Conservation (phyloP, 1,284 basidiomycete genomes). For the Hemileia vastatrix region DNA sequence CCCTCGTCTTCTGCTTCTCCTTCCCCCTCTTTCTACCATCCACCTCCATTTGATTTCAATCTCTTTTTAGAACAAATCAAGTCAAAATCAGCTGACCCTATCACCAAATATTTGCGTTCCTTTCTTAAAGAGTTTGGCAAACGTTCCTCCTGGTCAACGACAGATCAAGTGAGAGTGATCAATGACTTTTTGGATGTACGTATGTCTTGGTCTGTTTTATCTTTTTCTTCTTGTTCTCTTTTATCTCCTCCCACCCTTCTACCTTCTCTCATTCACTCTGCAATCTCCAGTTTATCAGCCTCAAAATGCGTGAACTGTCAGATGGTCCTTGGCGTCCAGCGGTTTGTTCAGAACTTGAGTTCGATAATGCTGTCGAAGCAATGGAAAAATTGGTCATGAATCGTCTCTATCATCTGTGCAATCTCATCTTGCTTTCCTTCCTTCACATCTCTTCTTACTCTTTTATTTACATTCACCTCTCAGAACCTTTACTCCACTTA, state of each 20-base stretch:
- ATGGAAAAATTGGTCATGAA: conserved; percentile 99
- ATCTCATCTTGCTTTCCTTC: conserved; percentile 14
- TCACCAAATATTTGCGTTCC: conserved; percentile 58
- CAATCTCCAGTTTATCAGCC: conserved; percentile 63
- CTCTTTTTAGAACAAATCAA: conserved; percentile 85
- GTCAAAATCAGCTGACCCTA: conserved; percentile 67
- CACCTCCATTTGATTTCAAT: conserved; percentile 63
- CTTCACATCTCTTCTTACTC: conserved; percentile 9
- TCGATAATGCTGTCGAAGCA: conserved; percentile 93
- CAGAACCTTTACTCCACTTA: conserved; percentile 56
- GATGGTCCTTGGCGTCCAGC: conserved; percentile 22
- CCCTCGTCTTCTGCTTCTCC: conserved; percentile 18
- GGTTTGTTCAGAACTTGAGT: conserved; percentile 59
- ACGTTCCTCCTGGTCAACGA: conserved; percentile 83
- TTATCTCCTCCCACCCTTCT: not conserved
- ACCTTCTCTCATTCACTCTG: conserved; percentile 20
- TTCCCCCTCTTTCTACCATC: conserved; percentile 8
- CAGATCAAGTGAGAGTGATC: conserved; percentile 85
- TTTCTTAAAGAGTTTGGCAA: conserved; percentile 69
- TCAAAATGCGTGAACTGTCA: conserved; percentile 68
- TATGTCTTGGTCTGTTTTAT: conserved; percentile 22
- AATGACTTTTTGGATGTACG: conserved; percentile 77
- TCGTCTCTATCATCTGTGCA: conserved; percentile 60
- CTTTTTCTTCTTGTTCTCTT: conserved; percentile 2
- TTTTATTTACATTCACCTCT: conserved; percentile 64